phyloP scores from a whole-genome alignment of 306 rosid species.

The Sphenostylis stenocarpa region DNA sequence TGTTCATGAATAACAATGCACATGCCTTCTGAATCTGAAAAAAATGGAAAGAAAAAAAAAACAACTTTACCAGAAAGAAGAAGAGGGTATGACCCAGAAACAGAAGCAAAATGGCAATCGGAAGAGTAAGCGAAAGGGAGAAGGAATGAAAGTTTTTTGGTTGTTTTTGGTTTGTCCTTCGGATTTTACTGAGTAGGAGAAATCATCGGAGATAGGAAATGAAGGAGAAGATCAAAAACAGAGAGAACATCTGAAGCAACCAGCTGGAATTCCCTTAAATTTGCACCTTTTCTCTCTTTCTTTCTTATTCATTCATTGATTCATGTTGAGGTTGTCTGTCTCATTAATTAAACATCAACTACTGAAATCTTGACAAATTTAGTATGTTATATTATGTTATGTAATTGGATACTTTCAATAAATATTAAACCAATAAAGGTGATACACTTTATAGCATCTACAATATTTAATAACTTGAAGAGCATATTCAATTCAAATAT shows the following conservation, averaged over 20 bases:
- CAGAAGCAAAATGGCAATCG: slow-evolving; percentile 21
- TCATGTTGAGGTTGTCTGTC: slow-evolving; percentile 4
- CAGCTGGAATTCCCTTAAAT: slow-evolving; percentile 42
- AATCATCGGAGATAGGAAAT: slow-evolving; percentile 32
- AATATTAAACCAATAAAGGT: neutral
- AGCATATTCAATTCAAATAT: neutral
- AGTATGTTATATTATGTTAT: neutral
- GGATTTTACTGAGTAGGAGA: slow-evolving; percentile 21
- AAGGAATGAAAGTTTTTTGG: neutral
- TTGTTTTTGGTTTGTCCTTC: slow-evolving; percentile 11
- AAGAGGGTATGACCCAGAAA: slow-evolving; percentile 26
- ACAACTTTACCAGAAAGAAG: slow-evolving; percentile 42
- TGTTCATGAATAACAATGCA: slow-evolving; percentile 17
- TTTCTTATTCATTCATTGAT: neutral
- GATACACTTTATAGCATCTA: neutral
- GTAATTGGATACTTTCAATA: neutral
- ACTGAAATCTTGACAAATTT: neutral
- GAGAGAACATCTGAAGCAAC: slow-evolving; percentile 13
- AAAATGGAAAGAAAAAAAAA: slow-evolving; percentile 14
- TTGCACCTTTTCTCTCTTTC: neutral
- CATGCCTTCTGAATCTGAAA: neutral
- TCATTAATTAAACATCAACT: neutral
- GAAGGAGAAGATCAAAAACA: neutral
- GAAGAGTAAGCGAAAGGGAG: neutral
- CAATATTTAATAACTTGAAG: neutral